Conservation (phyloP, 2,329 filamentous ascomycete species). For the Elsinoe necatrix region DNA sequence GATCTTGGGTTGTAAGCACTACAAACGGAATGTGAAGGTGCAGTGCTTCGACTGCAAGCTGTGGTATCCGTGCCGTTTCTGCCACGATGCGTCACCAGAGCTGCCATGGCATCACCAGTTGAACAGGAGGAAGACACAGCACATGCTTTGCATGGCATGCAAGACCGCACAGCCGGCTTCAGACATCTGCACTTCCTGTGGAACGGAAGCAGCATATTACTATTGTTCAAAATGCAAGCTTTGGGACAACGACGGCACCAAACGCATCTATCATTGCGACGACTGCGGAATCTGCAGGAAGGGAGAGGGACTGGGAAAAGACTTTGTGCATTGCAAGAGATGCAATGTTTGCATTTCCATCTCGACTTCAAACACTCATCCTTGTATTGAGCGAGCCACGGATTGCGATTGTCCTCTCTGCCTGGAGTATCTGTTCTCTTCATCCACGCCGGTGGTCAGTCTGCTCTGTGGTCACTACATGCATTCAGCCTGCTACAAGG, state of each 20-base stretch:
- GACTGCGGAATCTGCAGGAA: conserved; percentile 94
- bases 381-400: conserved; percentile 87
- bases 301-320: conserved; percentile 84
- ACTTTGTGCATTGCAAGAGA: conserved; percentile 97
- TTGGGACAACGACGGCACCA: conserved; percentile 88
- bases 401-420: conserved; percentile 97
- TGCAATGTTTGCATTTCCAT: conserved; percentile 94
- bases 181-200: conserved; percentile 70
- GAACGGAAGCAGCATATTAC: conserved; percentile 71
- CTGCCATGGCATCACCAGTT: conserved; percentile 43
- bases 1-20: conserved; percentile 77
- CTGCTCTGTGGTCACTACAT: conserved; percentile 96
- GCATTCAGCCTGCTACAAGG: conserved; percentile 78
- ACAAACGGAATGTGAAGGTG: conserved; percentile 89
- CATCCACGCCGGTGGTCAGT: conserved; percentile 77
- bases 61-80: conserved; percentile 94
- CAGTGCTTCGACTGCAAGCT: conserved; percentile 82
- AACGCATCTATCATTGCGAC: conserved; percentile 89
- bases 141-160: conserved; percentile 98
- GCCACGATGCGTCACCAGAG: conserved; percentile 79
- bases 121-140: conserved; percentile 72
- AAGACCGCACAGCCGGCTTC: conserved; percentile 72
- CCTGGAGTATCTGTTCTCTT: conserved; percentile 92
- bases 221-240: conserved; percentile 93
- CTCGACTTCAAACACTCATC: conserved; percentile 72